phyloP scores from a whole-genome alignment of 345 rosid species.

The Tarenaya hassleriana region DNA sequence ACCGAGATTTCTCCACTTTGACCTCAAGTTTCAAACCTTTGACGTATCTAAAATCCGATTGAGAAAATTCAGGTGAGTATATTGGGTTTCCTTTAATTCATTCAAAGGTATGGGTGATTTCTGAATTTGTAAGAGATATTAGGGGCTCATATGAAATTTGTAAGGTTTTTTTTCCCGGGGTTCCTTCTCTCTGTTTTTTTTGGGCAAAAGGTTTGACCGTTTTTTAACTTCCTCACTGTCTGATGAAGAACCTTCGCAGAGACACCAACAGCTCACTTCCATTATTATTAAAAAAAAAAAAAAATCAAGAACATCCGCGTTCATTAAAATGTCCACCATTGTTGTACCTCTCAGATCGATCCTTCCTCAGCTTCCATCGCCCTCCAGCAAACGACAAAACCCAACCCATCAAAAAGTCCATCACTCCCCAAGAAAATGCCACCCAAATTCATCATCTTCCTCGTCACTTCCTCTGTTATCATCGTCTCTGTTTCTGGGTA shows the following conservation, averaged over 20 bases:
- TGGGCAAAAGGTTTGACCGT: too few relatives aligned
- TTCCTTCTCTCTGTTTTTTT: too few relatives aligned
- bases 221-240: too few relatives aligned
- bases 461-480: constrained; percentile 1
- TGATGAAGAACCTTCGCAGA: constrained; percentile 29
- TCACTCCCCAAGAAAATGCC: constrained; percentile 21
- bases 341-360: constrained; percentile 23
- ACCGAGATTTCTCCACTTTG: too few relatives aligned
- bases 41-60: too few relatives aligned
- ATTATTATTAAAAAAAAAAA: constrained; percentile 8
- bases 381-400: background rate
- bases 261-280: constrained; percentile 36
- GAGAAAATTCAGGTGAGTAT: too few relatives aligned
- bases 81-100: too few relatives aligned
- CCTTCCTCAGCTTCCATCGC: constrained; percentile 17
- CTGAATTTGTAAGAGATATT: too few relatives aligned
- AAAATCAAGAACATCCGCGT: constrained; percentile 20
- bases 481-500: constrained; percentile 23
- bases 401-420: background rate
- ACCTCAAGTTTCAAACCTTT: too few relatives aligned
- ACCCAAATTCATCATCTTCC: constrained; percentile 11
- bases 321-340: constrained; percentile 33
- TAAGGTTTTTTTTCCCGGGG: too few relatives aligned
- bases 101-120: too few relatives aligned
- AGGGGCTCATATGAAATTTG: too few relatives aligned